phyloP scores from a whole-genome alignment of 2,329 filamentous ascomycete species.

The Simplicillium sp. region DNA sequence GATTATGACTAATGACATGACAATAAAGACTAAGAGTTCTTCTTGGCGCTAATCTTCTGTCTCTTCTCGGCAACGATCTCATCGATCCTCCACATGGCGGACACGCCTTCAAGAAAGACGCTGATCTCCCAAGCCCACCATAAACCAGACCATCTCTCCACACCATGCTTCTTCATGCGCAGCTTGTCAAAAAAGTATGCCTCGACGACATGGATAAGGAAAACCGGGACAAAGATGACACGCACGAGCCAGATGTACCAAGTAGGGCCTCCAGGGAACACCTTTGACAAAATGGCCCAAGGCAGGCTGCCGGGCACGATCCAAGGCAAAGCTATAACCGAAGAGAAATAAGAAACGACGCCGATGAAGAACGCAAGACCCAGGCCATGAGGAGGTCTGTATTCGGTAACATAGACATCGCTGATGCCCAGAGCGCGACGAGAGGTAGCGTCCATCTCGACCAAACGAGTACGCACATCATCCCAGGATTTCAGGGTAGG shows the following conservation, averaged over 20 bases:
- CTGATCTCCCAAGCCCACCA: slow-evolving; percentile 48
- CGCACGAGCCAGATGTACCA: slow-evolving; percentile 52
- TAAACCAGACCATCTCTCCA: slow-evolving; percentile 31
- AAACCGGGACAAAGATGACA: slow-evolving; percentile 45
- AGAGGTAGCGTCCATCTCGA: slow-evolving; percentile 56
- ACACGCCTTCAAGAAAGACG: slow-evolving; percentile 44
- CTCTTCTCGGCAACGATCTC: slow-evolving; percentile 26
- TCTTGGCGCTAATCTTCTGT: slow-evolving; percentile 27
- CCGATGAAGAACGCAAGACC: slow-evolving; percentile 45
- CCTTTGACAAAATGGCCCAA: slow-evolving; percentile 38
- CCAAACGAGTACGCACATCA: slow-evolving; percentile 60
- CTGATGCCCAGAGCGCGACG: slow-evolving; percentile 51
- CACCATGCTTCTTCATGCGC: slow-evolving; percentile 36
- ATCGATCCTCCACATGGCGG: slow-evolving; percentile 37
- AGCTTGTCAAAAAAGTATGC: slow-evolving; percentile 39
- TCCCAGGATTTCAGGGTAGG: slow-evolving; percentile 61
- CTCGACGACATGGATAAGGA: slow-evolving; percentile 59
- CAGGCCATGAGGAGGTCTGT: slow-evolving; percentile 27
- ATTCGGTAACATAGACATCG: slow-evolving; percentile 32
- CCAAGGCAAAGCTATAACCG: slow-evolving; percentile 35
- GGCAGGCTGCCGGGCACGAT: slow-evolving; percentile 41
- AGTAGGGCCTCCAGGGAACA: slow-evolving; percentile 47
- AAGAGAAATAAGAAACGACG: slow-evolving; percentile 44
- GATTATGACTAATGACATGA: neutral
- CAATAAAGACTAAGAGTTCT: slow-evolving; percentile 7